Percentiles rank a stretch among this genome's conserved stretches.
Conservation (phyloP, 2,329 filamentous ascomycete genomes). For the Whalleya microplaca region DNA sequence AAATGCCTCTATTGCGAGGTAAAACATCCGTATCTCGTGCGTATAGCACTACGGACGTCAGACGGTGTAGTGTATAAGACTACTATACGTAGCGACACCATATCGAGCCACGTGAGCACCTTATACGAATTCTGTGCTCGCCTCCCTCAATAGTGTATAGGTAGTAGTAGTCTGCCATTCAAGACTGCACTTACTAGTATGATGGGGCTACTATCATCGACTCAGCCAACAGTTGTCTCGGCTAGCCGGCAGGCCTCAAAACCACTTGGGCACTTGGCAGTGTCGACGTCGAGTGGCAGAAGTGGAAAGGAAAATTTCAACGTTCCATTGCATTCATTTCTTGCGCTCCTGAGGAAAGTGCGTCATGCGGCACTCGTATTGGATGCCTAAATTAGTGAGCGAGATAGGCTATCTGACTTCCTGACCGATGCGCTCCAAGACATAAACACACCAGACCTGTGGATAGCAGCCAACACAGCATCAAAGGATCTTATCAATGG, state of each 20-base stretch:
- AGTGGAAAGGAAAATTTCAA: neutral
- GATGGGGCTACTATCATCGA: neutral
- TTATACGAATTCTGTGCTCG: slow-evolving; percentile 17
- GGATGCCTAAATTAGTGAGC: neutral
- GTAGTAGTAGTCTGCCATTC: slow-evolving; percentile 1
- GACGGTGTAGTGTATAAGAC: too few relatives aligned
- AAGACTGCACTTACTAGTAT: too few relatives aligned
- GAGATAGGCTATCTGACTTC: neutral
- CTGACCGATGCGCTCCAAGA: slow-evolving; percentile 4
- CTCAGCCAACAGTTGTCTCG: neutral
- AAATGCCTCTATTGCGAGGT: too few relatives aligned
- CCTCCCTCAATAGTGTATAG: neutral
- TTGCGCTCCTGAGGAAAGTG: slow-evolving; percentile 4
- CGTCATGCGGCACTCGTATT: neutral
- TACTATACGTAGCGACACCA: neutral
- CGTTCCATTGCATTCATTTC: neutral
- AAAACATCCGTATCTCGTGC: too few relatives aligned
- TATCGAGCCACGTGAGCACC: slow-evolving; percentile 9
- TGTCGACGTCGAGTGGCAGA: too few relatives aligned
- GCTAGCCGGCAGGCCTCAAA: neutral
- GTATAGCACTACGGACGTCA: too few relatives aligned
- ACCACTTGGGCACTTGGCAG: too few relatives aligned
- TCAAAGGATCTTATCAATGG: neutral
- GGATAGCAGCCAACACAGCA: neutral
- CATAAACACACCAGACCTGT: slow-evolving; percentile 1